Percentiles rank a stretch among this genome's conserved stretches.
Conservation (phyloP, 257 asterid genomes). For the Echium plantagineum region DNA sequence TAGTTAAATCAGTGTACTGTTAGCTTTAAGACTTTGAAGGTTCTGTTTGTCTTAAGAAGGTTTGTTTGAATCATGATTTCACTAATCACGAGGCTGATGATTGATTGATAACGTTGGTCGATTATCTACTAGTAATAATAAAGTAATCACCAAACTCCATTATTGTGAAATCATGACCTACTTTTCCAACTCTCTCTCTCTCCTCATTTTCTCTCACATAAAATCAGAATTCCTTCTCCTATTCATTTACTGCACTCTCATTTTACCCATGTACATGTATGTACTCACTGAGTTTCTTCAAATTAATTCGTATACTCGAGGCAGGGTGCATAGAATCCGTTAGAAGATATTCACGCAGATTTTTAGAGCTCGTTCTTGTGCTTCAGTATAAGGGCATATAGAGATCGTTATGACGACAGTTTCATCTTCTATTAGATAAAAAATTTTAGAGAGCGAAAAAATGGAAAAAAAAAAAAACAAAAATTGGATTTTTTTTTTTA, state of each 20-base stretch:
- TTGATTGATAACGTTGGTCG: slow-evolving; percentile 35
- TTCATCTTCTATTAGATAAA: too few relatives aligned
- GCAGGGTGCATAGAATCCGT: too few relatives aligned
- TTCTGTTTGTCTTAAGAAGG: slow-evolving; percentile 25
- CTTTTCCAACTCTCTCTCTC: slow-evolving; percentile 16
- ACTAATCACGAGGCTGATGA: slow-evolving; percentile 65
- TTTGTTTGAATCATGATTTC: slow-evolving; percentile 18
- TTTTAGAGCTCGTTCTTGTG: too few relatives aligned
- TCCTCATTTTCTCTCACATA: slow-evolving; percentile 17
- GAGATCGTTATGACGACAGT: too few relatives aligned
- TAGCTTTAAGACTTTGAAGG: slow-evolving; percentile 22
- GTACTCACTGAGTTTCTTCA: too few relatives aligned
- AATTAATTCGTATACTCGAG: too few relatives aligned
- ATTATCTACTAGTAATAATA: slow-evolving; percentile 11
- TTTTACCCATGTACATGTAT: slow-evolving; percentile 23
- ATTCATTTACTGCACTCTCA: slow-evolving; percentile 37
- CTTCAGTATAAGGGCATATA: too few relatives aligned
- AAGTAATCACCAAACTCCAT: slow-evolving; percentile 10
- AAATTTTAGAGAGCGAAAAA: not conserved
- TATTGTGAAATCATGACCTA: slow-evolving; percentile 78
- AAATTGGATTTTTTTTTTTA: too few relatives aligned
- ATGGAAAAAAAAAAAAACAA: slow-evolving; percentile 1
- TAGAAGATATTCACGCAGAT: too few relatives aligned
- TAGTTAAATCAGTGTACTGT: slow-evolving; percentile 15
- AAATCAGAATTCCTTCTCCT: slow-evolving; percentile 27